Evolutionary conservation across 495 filamentous ascomycete species (phyloP), one percentile per base, ranked within the genome.

Genomic region (Aspergillus haitiensis): DNA sequence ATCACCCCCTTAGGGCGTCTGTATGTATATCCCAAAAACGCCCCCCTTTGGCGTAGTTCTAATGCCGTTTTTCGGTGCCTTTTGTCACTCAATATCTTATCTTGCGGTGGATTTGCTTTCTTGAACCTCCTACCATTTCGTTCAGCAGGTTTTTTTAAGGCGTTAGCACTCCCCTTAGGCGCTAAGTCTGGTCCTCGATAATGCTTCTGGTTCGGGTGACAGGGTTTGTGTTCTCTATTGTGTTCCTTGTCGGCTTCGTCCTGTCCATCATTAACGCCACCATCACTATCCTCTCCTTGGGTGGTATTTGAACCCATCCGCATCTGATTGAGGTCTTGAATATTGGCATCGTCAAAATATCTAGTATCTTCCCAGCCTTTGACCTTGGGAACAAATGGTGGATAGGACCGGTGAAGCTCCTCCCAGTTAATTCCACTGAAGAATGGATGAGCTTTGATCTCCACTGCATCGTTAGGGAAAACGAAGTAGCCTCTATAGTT

Each of bases 1-100:
- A 61, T 62, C 15, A 74, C 62, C 6, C 67, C 67, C 59, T 77
- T 79, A 5, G 86, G 86, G 52, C 85, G 77, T 13, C 85, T 83
- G 70, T 92, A 97, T 11, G 89, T 92, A 70, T 98, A 98, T n/a
- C 93, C 93, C 53, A 92, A 70, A 72, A 97, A 97, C 2, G 91
- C 91, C 9, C 82, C 88, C 72, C 76, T 82, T 70, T 92, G 92
- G 59, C 93, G 82, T 55, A 93, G 80, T 56, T 92, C 88, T 64
- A 98, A 72, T 2, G 85, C 91, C 16, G 80, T 81, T 54, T 75
- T 78, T 10, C 81, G 84, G 3, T 86, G 79, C 12, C 77, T 70
- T 42, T 77, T 78, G 70, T 98, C 93, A 37, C 93, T 74, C 47
- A 98, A 72, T 55, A 97, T 72, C 67, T 85, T 86, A 64, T 98